These are phyloP conservation scores for Bryum argenteum DNA, from an alignment of 225 moss, liverwort and hornwort genomes.

Conservation along the genomic window DNA sequence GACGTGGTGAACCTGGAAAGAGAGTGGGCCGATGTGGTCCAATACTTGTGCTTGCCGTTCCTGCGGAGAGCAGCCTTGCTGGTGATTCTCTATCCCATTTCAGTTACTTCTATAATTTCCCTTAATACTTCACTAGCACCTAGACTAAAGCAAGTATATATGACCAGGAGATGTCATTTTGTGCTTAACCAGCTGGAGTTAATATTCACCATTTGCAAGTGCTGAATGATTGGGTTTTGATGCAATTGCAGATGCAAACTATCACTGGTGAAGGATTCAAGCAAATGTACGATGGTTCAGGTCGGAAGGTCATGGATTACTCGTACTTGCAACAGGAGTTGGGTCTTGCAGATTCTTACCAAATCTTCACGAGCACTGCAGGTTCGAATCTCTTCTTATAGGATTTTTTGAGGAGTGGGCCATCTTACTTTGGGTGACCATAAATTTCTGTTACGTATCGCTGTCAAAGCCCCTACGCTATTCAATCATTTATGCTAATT, in stretches of 20 bases:
- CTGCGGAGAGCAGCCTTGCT: conserved; percentile 84
- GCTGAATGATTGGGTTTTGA: conserved; percentile 21
- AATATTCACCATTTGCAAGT: conserved; percentile 17
- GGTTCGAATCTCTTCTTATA: conserved; percentile 29
- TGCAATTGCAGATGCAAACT: conserved; percentile 52
- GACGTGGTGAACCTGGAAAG: conserved; percentile 34
- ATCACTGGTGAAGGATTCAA: conserved; percentile 45
- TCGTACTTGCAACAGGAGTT: conserved; percentile 71
- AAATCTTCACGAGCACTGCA: conserved; percentile 39
- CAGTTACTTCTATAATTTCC: neutral
- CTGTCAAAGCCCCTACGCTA: conserved; percentile 15
- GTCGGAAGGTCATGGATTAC: conserved; percentile 73
- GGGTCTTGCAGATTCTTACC: conserved; percentile 58
- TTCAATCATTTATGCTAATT: conserved; percentile 10
- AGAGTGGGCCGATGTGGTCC: conserved; percentile 50
- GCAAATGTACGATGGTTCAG: conserved; percentile 40
- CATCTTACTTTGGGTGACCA: conserved; percentile 8
- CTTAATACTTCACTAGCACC: conserved; percentile 10
- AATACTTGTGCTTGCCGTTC: conserved; percentile 77
- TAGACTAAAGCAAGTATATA: conserved; percentile 4
- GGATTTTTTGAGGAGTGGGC: conserved; percentile 16
- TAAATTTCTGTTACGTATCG: neutral
- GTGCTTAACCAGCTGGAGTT: neutral
- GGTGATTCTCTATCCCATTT: conserved; percentile 48
- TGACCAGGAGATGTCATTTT: conserved; percentile 2